These are phyloP conservation scores for Ophiocordyceps camponoti-rufipedis DNA, from an alignment of 2,329 filamentous ascomycete genomes.

Conservation along the genomic window DNA sequence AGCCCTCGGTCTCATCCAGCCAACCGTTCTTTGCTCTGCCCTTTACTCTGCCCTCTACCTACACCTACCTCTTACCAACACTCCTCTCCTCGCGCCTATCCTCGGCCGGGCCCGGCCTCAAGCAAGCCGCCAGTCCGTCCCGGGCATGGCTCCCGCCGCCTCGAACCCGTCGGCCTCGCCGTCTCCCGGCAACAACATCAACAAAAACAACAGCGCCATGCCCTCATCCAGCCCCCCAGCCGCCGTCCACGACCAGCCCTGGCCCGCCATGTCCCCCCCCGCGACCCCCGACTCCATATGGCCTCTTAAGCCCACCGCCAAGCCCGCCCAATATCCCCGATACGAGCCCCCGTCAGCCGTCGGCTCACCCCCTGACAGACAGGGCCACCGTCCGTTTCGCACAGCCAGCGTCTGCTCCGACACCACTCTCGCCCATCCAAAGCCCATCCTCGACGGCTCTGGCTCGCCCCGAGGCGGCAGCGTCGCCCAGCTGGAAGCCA, in stretches of 20 bases:
- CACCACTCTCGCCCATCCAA: constrained; percentile 19
- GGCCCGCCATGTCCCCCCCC: constrained; percentile 4
- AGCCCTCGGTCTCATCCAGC: background rate
- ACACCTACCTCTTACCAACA: no score
- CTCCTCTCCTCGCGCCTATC: background rate
- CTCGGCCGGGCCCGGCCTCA: background rate
- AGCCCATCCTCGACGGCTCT: constrained; percentile 33
- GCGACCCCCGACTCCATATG: constrained; percentile 3
- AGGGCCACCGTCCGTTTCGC: constrained; percentile 10
- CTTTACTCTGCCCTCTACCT: no score
- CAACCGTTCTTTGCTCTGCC: background rate
- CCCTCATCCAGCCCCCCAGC: no score
- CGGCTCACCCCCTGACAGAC: background rate
- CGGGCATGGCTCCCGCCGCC: no score
- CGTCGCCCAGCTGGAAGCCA: constrained; percentile 57
- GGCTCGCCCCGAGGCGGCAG: constrained; percentile 41
- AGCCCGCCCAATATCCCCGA: background rate
- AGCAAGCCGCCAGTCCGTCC: no score
- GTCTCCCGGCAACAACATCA: no score
- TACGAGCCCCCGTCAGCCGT: background rate
- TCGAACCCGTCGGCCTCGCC: no score
- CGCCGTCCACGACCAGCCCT: background rate
- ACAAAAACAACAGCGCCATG: no score
- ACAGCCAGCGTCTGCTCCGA: constrained; percentile 24
- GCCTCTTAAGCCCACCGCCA: background rate